Conservation (phyloP, 148 eudicot species). For the Beta vulgaris region DNA sequence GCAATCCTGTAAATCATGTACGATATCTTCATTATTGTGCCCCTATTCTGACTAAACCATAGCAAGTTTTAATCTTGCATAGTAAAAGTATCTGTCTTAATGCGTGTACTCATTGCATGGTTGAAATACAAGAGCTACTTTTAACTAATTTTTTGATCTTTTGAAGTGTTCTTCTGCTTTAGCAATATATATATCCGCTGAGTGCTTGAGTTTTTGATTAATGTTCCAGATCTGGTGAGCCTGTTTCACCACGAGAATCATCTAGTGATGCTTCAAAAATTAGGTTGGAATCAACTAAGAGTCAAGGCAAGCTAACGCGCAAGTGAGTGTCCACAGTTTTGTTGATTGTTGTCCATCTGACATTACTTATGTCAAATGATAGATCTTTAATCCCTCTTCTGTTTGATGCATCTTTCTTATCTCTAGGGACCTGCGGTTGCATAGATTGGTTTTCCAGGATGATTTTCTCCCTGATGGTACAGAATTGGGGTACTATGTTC, state of each 20-base stretch:
- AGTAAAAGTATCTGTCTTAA: background rate
- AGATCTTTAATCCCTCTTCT: constrained; percentile 5
- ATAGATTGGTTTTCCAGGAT: constrained; percentile 65
- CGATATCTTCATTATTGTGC: background rate
- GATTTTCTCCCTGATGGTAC: constrained; percentile 78
- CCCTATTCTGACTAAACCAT: background rate
- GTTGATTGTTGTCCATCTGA: constrained; percentile 1
- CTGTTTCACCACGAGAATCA: constrained; percentile 30
- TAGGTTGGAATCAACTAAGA: constrained; percentile 38
- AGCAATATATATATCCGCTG: background rate
- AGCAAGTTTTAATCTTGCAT: background rate
- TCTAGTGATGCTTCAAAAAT: constrained; percentile 22
- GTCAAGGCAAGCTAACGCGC: constrained; percentile 60
- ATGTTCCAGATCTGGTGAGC: constrained; percentile 39
- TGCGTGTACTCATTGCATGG: background rate
- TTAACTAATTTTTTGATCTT: background rate
- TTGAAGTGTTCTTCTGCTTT: background rate
- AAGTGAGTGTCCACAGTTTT: constrained; percentile 52
- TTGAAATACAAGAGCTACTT: background rate
- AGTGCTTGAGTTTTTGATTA: constrained; percentile 1
- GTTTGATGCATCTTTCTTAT: constrained; percentile 11
- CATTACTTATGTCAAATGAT: constrained; percentile 1
- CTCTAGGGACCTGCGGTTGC: constrained; percentile 72
- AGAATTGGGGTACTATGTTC: constrained; percentile 54
- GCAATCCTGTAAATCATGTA: background rate